Percentiles rank a stretch among this genome's conserved stretches.
Conservation (phyloP, 1,284 basidiomycete genomes). For the Marasmius tenuissimus region DNA sequence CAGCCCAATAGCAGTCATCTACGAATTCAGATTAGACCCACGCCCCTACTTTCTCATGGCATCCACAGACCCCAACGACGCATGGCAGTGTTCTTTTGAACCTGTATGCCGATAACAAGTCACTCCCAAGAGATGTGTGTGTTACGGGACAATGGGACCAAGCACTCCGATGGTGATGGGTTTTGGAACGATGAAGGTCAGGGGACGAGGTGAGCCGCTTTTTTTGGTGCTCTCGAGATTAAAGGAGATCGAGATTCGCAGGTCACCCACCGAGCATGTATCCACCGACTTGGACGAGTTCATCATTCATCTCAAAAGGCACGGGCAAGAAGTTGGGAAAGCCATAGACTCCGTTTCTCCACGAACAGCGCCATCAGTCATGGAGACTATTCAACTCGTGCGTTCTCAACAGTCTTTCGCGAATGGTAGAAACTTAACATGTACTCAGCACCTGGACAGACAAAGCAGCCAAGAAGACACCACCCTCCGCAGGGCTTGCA, state of each 20-base stretch:
- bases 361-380: neutral
- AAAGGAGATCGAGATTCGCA: neutral
- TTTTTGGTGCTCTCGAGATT: neutral
- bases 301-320: neutral
- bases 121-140: too few relatives aligned
- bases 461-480: neutral
- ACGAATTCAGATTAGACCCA: too few relatives aligned
- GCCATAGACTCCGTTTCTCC: neutral
- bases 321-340: neutral
- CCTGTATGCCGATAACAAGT: too few relatives aligned
- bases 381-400: neutral
- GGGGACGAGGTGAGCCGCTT: too few relatives aligned
- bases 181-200: too few relatives aligned
- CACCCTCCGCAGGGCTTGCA: neutral
- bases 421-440: neutral
- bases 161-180: too few relatives aligned
- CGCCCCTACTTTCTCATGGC: too few relatives aligned
- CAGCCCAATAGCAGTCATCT: too few relatives aligned
- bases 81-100: too few relatives aligned
- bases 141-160: too few relatives aligned
- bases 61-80: too few relatives aligned
- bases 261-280: neutral
- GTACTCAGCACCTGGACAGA: neutral
- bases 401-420: neutral
- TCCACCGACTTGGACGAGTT: neutral